These are phyloP conservation scores for Scytalidium sp. DNA, from an alignment of 2,329 filamentous ascomycete species.

Conservation along the genomic window DNA sequence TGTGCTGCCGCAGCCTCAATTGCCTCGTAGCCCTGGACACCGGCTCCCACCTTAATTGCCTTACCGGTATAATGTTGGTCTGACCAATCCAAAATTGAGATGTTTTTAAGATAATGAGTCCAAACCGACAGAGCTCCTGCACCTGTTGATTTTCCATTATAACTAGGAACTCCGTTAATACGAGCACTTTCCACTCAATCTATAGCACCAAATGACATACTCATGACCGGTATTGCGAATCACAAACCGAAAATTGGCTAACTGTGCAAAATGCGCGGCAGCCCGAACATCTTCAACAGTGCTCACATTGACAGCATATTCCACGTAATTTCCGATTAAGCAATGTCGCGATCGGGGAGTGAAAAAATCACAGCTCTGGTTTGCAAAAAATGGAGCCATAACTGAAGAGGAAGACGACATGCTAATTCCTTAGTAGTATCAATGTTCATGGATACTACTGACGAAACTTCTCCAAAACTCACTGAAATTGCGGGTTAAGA, in stretches of 20 bases:
- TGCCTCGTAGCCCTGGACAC: constrained; percentile 46
- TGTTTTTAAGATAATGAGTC: constrained; percentile 51
- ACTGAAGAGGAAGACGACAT: constrained; percentile 36
- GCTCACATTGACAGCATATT: constrained; percentile 26
- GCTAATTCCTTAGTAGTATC: too few relatives aligned
- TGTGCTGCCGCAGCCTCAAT: constrained; percentile 36
- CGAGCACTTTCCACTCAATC: neutral
- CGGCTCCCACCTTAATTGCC: constrained; percentile 52
- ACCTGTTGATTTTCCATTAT: constrained; percentile 59
- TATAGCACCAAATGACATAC: constrained; percentile 15
- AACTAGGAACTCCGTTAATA: constrained; percentile 20
- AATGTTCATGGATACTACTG: too few relatives aligned
- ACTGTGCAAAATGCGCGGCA: constrained; percentile 29
- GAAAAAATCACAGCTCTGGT: constrained; percentile 30
- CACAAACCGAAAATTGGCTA: neutral
- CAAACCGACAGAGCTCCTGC: constrained; percentile 55
- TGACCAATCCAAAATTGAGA: constrained; percentile 36
- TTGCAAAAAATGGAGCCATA: constrained; percentile 38
- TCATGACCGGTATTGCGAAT: neutral
- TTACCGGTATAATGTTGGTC: constrained; percentile 42
- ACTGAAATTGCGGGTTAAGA: constrained; percentile 9
- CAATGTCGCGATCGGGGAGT: constrained; percentile 33
- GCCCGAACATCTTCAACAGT: constrained; percentile 21
- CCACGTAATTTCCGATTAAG: constrained; percentile 33
- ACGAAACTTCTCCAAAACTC: neutral